A percentile compares a stretch with the other conserved stretches of the same genome.
phyloP scores from a whole-genome alignment of 148 eudicot species.

The Camellia granthamiana region DNA sequence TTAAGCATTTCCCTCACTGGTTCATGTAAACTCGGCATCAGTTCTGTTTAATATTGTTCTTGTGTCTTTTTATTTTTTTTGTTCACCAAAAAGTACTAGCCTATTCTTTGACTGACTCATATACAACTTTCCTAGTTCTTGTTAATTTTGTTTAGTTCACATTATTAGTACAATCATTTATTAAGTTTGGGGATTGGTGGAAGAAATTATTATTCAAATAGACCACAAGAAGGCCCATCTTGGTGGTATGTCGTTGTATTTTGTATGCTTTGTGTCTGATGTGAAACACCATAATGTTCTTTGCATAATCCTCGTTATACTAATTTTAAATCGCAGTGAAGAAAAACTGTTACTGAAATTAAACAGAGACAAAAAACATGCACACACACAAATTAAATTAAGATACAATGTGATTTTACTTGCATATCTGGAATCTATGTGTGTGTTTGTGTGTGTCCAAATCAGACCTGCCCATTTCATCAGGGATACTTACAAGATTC shows the following conservation, averaged over 20 bases:
- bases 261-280: background rate
- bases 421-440: too few species aligned
- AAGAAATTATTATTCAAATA: background rate
- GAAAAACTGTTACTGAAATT: background rate
- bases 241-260: background rate
- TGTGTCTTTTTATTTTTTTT: too few species aligned
- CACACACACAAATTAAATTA: background rate
- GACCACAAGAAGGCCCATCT: background rate
- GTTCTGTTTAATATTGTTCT: too few species aligned
- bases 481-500: background rate
- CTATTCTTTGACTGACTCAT: too few species aligned
- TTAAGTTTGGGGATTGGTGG: background rate
- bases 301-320: background rate
- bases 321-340: background rate
- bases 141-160: too few species aligned
- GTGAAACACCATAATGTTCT: background rate
- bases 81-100: too few species aligned
- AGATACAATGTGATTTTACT: background rate
- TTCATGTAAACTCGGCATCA: too few species aligned
- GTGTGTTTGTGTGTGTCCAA: background rate
- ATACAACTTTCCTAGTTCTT: too few species aligned
- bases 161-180: background rate
- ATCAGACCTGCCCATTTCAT: background rate
- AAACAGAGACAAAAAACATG: background rate
- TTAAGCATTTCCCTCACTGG: too few species aligned